Percentiles rank a stretch among this genome's conserved stretches.
These are phyloP conservation scores for Wickerhamiella spandovensis DNA, from an alignment of 805 yeast genomes.

Conservation along the genomic window DNA sequence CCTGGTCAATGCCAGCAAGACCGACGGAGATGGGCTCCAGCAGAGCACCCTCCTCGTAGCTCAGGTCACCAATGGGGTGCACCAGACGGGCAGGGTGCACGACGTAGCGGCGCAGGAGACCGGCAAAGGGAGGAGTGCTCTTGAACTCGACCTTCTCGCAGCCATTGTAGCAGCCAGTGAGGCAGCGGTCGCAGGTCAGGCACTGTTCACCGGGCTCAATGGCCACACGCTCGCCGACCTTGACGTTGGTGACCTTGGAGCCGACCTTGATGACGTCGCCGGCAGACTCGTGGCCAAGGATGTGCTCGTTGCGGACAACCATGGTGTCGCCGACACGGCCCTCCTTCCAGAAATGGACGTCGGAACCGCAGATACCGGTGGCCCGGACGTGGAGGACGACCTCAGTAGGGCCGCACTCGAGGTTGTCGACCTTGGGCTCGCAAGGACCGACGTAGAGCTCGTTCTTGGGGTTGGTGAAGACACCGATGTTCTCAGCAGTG, in stretches of 20 bases:
- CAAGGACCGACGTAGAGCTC: constrained; percentile 20
- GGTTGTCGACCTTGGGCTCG: constrained; percentile 18
- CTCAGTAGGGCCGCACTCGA: constrained; percentile 23
- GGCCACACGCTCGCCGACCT: constrained; percentile 32
- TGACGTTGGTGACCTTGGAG: constrained; percentile 27
- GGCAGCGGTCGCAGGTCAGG: constrained; percentile 25
- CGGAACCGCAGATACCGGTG: constrained; percentile 68
- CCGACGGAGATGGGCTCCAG: constrained; percentile 45
- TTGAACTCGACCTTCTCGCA: constrained; percentile 27
- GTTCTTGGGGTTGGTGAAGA: constrained; percentile 24
- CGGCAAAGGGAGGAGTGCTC: constrained; percentile 28
- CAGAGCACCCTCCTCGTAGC: constrained; percentile 41
- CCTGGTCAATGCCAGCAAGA: constrained; percentile 37
- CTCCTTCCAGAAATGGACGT: constrained; percentile 53
- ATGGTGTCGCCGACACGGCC: constrained; percentile 44
- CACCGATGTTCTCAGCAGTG: constrained; percentile 18
- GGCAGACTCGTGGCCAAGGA: constrained; percentile 40
- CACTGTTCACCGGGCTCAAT: constrained; percentile 44
- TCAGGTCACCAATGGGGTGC: constrained; percentile 29
- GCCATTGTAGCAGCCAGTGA: constrained; percentile 26
- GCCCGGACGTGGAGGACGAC: constrained; percentile 47
- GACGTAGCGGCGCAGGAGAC: constrained; percentile 25
- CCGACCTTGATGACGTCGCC: constrained; percentile 33
- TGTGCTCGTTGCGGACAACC: constrained; percentile 51
- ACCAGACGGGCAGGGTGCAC: constrained; percentile 28